Conservation (phyloP, 1,284 basidiomycete species). For the Ceratobasidium theobromae region DNA sequence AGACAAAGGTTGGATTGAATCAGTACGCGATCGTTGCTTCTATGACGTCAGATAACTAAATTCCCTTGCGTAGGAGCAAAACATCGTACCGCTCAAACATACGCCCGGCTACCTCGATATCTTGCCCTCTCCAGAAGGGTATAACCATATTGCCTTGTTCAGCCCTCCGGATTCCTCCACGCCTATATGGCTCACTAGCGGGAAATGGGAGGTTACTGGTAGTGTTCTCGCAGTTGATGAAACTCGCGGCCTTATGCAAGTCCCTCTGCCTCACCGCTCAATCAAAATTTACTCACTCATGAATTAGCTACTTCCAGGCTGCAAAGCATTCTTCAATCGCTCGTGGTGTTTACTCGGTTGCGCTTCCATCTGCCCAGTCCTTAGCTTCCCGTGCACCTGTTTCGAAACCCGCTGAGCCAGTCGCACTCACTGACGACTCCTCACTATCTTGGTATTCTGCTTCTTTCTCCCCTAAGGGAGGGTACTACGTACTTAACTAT, state of each 20-base stretch:
- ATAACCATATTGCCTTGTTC: slow-evolving; percentile 88
- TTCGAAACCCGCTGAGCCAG: slow-evolving; percentile 48
- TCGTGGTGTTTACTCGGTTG: slow-evolving; percentile 79
- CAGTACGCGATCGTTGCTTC: slow-evolving; percentile 49
- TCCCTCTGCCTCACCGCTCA: slow-evolving; percentile 37
- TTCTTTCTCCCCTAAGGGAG: slow-evolving; percentile 78
- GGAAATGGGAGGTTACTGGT: slow-evolving; percentile 86
- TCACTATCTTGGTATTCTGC: slow-evolving; percentile 65
- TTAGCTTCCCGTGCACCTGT: slow-evolving; percentile 34
- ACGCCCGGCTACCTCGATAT: slow-evolving; percentile 81
- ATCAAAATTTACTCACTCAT: background rate
- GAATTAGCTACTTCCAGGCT: slow-evolving; percentile 78
- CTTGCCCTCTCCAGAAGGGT: slow-evolving; percentile 76
- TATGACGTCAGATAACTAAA: slow-evolving; percentile 29
- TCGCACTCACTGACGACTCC: slow-evolving; percentile 65
- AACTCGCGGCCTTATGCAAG: slow-evolving; percentile 69
- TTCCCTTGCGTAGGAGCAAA: slow-evolving; percentile 53
- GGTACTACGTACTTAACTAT: slow-evolving; percentile 83
- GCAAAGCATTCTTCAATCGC: slow-evolving; percentile 81
- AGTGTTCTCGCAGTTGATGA: slow-evolving; percentile 73
- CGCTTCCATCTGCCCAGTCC: slow-evolving; percentile 52
- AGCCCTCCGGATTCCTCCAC: slow-evolving; percentile 65
- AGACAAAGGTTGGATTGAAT: slow-evolving; percentile 92
- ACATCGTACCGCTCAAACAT: slow-evolving; percentile 56
- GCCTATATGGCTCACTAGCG: slow-evolving; percentile 81